These are phyloP conservation scores for Yamadazyma endophytica DNA, from an alignment of 805 yeast genomes.

Conservation along the genomic window DNA sequence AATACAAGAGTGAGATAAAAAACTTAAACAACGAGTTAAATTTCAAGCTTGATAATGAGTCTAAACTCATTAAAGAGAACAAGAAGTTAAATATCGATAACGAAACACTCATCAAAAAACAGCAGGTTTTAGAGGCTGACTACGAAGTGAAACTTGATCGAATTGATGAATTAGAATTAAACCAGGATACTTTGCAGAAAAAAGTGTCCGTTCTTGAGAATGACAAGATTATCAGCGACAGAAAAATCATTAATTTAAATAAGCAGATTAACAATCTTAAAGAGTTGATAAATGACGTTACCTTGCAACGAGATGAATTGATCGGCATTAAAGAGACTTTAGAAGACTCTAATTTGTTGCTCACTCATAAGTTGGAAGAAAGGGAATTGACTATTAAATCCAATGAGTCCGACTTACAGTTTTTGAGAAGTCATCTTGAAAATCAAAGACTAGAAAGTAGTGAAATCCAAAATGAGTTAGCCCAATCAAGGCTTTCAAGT, in stretches of 20 bases:
- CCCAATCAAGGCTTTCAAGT: constrained; percentile 23
- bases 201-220: constrained; percentile 27
- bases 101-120: constrained; percentile 38
- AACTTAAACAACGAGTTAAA: constrained; percentile 50
- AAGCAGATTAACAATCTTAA: constrained; percentile 55
- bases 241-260: constrained; percentile 30
- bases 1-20: constrained; percentile 49
- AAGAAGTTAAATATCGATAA: constrained; percentile 58
- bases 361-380: constrained; percentile 24
- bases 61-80: constrained; percentile 58
- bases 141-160: constrained; percentile 38
- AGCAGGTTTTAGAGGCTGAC: constrained; percentile 23
- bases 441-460: constrained; percentile 29
- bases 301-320: constrained; percentile 59
- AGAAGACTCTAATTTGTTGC: constrained; percentile 25
- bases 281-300: constrained; percentile 55
- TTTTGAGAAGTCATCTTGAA: constrained; percentile 32
- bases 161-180: constrained; percentile 32
- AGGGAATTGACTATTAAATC: constrained; percentile 19
- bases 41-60: constrained; percentile 57
- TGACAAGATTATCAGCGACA: constrained; percentile 31
- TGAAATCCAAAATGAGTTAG: constrained; percentile 31
- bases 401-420: constrained; percentile 21
- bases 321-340: constrained; percentile 32
- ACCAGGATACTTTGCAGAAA: constrained; percentile 21